phyloP scores from a whole-genome alignment of 768 basidiomycete genomes.

The Russula dissimulans region DNA sequence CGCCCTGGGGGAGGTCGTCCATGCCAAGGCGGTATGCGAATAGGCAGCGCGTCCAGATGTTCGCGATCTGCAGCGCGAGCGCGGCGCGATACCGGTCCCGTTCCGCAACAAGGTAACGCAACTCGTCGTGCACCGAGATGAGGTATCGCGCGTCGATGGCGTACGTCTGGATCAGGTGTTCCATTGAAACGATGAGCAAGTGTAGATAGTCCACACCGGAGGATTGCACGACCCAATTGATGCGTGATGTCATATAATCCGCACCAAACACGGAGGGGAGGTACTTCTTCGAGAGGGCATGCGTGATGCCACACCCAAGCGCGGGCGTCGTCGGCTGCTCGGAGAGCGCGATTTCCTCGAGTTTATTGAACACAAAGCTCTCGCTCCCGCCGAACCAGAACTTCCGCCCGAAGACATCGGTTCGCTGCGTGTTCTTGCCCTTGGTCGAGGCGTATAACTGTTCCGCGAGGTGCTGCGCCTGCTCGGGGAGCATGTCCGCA shows the following conservation, averaged over 20 bases:
- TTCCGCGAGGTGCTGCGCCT: constrained; percentile 73
- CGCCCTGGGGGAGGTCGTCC: constrained; percentile 91
- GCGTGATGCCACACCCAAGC: constrained; percentile 87
- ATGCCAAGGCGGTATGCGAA: constrained; percentile 92
- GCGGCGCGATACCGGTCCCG: constrained; percentile 86
- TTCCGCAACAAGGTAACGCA: constrained; percentile 87
- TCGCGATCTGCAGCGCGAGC: constrained; percentile 88
- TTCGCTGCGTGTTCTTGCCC: constrained; percentile 74
- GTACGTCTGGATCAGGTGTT: constrained; percentile 73
- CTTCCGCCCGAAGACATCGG: constrained; percentile 65
- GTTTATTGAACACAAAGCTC: constrained; percentile 94
- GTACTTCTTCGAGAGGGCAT: constrained; percentile 85
- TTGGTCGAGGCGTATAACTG: constrained; percentile 90
- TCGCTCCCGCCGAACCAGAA: constrained; percentile 98
- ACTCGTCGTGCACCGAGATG: constrained; percentile 94
- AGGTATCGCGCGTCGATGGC: constrained; percentile 86
- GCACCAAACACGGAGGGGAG: constrained; percentile 72
- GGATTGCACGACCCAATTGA: constrained; percentile 99
- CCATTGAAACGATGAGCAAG: constrained; percentile 91
- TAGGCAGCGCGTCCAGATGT: constrained; percentile 87
- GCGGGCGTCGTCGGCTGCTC: constrained; percentile 86
- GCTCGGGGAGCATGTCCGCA: constrained; percentile 62
- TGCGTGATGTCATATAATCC: constrained; percentile 91
- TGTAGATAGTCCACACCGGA: constrained; percentile 98
- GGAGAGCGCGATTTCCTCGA: constrained; percentile 88